A percentile compares a stretch with the other conserved stretches of the same genome.
These are phyloP conservation scores for Collybia sordida DNA, from an alignment of 768 basidiomycete species.

Conservation along the genomic window DNA sequence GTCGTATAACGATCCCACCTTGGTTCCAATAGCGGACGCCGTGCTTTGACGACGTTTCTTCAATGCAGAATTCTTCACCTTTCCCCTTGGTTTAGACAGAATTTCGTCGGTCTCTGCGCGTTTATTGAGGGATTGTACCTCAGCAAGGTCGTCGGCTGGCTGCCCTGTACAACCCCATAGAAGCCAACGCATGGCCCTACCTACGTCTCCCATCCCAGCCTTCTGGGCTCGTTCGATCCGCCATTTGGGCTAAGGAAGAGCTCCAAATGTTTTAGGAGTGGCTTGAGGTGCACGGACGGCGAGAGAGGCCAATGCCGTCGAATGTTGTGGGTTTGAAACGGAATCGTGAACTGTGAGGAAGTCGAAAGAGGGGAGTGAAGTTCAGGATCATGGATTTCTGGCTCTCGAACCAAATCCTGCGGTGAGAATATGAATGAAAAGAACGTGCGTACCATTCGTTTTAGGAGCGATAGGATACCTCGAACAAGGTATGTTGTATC, in stretches of 20 bases:
- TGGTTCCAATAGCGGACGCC: conserved; percentile 8
- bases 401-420: neutral
- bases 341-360: conserved; percentile 8
- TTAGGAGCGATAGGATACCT: too few species aligned
- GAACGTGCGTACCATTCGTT: too few species aligned
- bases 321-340: conserved; percentile 11
- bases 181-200: conserved; percentile 51
- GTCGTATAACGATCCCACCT: conserved; percentile 12
- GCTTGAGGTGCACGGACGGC: conserved; percentile 12
- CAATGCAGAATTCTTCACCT: conserved; percentile 12
- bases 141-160: conserved; percentile 15
- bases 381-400: neutral
- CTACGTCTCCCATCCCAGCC: conserved; percentile 59
- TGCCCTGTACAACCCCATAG: conserved; percentile 22
- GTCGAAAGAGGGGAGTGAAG: conserved; percentile 5
- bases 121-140: conserved; percentile 20
- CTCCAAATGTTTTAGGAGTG: conserved; percentile 26
- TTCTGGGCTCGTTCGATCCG: conserved; percentile 52
- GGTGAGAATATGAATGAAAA: neutral
- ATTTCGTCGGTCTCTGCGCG: conserved; percentile 7
- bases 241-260: conserved; percentile 70
- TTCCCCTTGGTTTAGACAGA: conserved; percentile 5
- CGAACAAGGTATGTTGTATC: too few species aligned
- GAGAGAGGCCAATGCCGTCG: conserved; percentile 13
- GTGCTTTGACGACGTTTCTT: conserved; percentile 17